Evolutionary conservation across 78 protist genomes (phyloP).

Genomic region (Tieghemostelium lacteum): DNA sequence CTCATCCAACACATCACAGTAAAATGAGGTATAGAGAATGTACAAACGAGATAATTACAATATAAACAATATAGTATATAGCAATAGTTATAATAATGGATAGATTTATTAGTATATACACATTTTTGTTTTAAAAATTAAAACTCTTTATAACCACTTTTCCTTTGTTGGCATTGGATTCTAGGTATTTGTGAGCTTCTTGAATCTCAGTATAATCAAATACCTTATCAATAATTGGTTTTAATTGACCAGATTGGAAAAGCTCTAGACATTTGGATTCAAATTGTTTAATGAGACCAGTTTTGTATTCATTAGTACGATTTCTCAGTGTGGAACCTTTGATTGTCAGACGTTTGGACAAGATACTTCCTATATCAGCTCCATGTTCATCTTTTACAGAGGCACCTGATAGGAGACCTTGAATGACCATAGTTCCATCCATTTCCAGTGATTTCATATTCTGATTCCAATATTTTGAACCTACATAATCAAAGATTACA

Average conservation of each 20-base stretch:
- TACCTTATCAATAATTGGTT: slow-evolving; percentile 65
- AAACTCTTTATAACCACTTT: slow-evolving; percentile 64
- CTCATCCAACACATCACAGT: background rate
- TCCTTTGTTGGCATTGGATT: slow-evolving; percentile 65
- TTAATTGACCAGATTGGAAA: slow-evolving; percentile 49
- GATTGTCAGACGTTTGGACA: slow-evolving; percentile 55
- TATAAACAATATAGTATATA: background rate
- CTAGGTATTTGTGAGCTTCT: slow-evolving; percentile 70
- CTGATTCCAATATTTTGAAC: slow-evolving; percentile 81
- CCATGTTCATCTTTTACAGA: slow-evolving; percentile 13
- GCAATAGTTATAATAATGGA: too few species aligned
- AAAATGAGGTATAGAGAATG: background rate
- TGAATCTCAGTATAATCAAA: slow-evolving; percentile 33
- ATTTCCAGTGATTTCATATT: slow-evolving; percentile 56
- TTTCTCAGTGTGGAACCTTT: slow-evolving; percentile 80
- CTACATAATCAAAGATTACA: slow-evolving; percentile 64
- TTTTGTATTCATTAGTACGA: slow-evolving; percentile 54
- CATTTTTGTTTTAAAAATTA: background rate
- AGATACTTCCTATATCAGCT: slow-evolving; percentile 36
- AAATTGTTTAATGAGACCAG: slow-evolving; percentile 13
- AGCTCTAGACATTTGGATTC: background rate
- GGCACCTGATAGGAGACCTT: slow-evolving; percentile 49
- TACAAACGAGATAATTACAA: background rate
- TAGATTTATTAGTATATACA: too few species aligned
- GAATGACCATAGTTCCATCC: slow-evolving; percentile 78